phyloP scores from a whole-genome alignment of 2,329 filamentous ascomycete genomes.

The Hymenoscyphus linearis region DNA sequence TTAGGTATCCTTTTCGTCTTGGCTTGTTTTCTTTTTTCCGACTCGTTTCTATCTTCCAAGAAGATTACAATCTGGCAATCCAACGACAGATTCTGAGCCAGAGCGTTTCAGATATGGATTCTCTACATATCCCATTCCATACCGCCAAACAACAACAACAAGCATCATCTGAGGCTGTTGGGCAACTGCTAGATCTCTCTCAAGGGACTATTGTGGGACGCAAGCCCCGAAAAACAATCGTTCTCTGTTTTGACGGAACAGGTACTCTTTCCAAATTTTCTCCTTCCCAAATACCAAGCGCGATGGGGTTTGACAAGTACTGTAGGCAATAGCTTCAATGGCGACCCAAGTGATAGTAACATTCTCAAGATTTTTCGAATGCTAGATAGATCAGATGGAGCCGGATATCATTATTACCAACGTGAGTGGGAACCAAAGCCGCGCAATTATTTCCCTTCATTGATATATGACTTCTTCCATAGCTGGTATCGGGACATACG shows the following conservation, averaged over 20 bases:
- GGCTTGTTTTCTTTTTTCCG: background rate
- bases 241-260: constrained; percentile 17
- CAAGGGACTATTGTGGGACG: background rate
- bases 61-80: background rate
- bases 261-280: background rate
- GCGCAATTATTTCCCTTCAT: background rate
- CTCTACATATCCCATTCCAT: background rate
- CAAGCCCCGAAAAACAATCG: constrained; percentile 3
- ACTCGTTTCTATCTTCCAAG: background rate
- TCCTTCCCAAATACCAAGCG: too few relatives aligned
- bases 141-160: background rate
- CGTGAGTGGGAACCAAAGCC: background rate
- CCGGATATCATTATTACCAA: constrained; percentile 14
- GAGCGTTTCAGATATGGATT: background rate
- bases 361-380: constrained; percentile 17
- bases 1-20: background rate
- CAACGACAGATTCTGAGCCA: background rate
- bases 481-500: constrained; percentile 15
- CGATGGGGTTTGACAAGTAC: background rate
- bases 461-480: background rate
- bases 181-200: background rate
- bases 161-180: background rate
- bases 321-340: constrained; percentile 11
- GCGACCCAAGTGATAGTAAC: constrained; percentile 12
- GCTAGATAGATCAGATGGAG: constrained; percentile 8